Evolutionary conservation across 1,284 basidiomycete species (phyloP).

Genomic region (Heterobasidion irregulare): DNA sequence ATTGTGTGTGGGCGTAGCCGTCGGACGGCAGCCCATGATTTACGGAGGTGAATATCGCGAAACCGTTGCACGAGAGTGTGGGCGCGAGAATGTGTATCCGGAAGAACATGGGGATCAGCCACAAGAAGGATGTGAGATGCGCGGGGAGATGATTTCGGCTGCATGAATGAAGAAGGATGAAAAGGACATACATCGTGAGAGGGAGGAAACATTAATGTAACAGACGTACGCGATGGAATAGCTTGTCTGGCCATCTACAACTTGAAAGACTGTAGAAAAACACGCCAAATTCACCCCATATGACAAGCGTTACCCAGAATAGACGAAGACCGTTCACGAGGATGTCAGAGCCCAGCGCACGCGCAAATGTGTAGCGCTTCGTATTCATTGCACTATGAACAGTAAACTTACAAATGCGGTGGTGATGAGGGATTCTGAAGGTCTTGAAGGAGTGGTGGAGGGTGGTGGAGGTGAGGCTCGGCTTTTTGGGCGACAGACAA

Average conservation of each 20-base stretch:
- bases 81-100: constrained; percentile 21
- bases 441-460: not conserved
- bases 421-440: not conserved
- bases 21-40: constrained; percentile 64
- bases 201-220: not conserved
- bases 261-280: constrained; percentile 4
- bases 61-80: constrained; percentile 35
- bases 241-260: constrained; percentile 5
- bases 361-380: not conserved
- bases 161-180: constrained; percentile 3
- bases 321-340: constrained; percentile 4
- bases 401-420: not conserved
- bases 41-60: constrained; percentile 64
- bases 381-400: not conserved
- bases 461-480: not conserved
- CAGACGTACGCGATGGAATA: not conserved
- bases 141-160: constrained; percentile 9
- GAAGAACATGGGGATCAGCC: constrained; percentile 70
- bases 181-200: not conserved
- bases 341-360: not conserved
- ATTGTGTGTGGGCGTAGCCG: constrained; percentile 61
- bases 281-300: constrained; percentile 5
- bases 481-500: too few relatives aligned
- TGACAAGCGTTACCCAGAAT: constrained; percentile 4
- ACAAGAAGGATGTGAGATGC: constrained; percentile 62